phyloP scores from a whole-genome alignment of 2,329 filamentous ascomycete genomes.

The Phaeosphaeriaceae sp. region DNA sequence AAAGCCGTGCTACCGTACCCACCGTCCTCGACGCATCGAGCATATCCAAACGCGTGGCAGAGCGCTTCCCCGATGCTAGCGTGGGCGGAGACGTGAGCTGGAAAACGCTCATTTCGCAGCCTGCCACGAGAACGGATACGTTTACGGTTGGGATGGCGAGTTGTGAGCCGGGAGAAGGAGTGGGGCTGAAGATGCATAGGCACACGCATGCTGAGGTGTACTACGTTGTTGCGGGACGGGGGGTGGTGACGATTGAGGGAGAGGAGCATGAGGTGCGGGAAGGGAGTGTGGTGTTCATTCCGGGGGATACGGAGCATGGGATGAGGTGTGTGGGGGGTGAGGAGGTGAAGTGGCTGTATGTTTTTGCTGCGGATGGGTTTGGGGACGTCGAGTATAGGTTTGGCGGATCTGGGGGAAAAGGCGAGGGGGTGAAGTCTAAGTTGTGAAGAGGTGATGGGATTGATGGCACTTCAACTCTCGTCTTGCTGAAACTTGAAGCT shows the following conservation, averaged over 20 bases:
- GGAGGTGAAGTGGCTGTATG: conserved; percentile 51
- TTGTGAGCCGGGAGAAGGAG: neutral
- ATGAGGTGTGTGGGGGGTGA: conserved; percentile 33
- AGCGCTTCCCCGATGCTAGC: neutral
- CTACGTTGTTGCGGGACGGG: conserved; percentile 48
- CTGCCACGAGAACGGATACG: neutral
- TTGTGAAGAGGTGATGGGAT: neutral
- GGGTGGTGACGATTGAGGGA: conserved; percentile 49
- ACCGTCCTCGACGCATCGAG: neutral
- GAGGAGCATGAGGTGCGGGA: conserved; percentile 36
- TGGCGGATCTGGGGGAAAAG: conserved; percentile 5
- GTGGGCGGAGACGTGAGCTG: neutral
- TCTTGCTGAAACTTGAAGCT: too few species aligned
- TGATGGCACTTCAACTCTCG: neutral
- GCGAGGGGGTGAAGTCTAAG: conserved; percentile 15
- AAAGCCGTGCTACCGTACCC: neutral
- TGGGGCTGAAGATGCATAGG: conserved; percentile 33
- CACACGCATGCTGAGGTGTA: conserved; percentile 56
- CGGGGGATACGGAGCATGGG: conserved; percentile 53
- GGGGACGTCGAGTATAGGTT: conserved; percentile 51
- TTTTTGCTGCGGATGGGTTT: conserved; percentile 49
- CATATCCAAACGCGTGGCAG: neutral
- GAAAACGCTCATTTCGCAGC: neutral
- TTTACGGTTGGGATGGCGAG: neutral
- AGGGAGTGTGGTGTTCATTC: conserved; percentile 52